phyloP scores from a whole-genome alignment of 2,329 filamentous ascomycete genomes.

The Exophiala sp. region DNA sequence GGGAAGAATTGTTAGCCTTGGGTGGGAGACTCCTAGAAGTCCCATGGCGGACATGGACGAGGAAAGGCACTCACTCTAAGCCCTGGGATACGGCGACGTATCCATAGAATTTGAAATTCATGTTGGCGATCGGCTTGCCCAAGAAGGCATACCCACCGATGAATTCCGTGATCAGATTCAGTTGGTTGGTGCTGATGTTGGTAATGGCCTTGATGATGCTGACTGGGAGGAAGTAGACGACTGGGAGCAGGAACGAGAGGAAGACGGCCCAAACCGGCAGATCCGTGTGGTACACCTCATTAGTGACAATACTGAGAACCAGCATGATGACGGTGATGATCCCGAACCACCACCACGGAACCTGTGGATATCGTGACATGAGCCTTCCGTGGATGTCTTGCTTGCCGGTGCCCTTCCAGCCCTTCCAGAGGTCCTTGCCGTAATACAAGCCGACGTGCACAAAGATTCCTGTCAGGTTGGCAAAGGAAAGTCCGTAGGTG shows the following conservation, averaged over 20 bases:
- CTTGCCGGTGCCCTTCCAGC: conserved; percentile 38
- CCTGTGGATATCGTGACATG: conserved; percentile 38
- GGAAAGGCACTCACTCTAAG: conserved; percentile 34
- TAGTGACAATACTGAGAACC: conserved; percentile 52
- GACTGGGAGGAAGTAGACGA: conserved; percentile 44
- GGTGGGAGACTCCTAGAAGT: not conserved
- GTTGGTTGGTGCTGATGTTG: conserved; percentile 45
- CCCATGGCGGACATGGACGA: not conserved
- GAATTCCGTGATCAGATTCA: conserved; percentile 46
- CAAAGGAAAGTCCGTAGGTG: conserved; percentile 58
- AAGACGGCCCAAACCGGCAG: conserved; percentile 44
- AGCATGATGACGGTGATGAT: conserved; percentile 51
- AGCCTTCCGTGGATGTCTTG: conserved; percentile 42
- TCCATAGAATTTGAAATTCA: conserved; percentile 44
- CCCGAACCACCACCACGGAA: conserved; percentile 46
- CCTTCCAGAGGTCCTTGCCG: conserved; percentile 36
- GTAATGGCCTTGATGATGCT: conserved; percentile 47
- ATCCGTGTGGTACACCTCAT: conserved; percentile 38
- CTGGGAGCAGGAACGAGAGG: conserved; percentile 41
- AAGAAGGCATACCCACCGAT: conserved; percentile 46
- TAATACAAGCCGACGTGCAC: conserved; percentile 37
- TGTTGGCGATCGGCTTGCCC: conserved; percentile 45
- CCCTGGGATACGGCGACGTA: conserved; percentile 43
- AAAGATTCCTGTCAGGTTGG: conserved; percentile 56
- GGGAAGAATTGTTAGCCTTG: conserved; percentile 30